Conservation (phyloP, 768 basidiomycete species). For the Naganishia onofrii region DNA sequence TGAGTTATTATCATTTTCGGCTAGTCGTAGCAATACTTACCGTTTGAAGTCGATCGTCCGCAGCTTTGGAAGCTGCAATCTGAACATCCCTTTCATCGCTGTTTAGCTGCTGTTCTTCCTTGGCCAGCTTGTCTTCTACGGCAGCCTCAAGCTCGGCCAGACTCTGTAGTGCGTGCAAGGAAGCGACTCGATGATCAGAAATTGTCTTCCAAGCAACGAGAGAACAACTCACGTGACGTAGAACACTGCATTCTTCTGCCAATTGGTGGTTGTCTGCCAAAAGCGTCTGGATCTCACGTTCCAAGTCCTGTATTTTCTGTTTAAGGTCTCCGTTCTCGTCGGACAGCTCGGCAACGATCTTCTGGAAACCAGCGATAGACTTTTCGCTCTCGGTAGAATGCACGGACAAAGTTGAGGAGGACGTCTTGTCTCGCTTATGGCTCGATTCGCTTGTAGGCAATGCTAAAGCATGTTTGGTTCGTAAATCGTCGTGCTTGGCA, state of each 20-base stretch:
- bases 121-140: conserved; percentile 24
- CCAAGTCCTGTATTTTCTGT: conserved; percentile 68
- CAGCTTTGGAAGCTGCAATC: background rate
- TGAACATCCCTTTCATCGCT: background rate
- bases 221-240: background rate
- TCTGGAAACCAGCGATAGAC: conserved; percentile 52
- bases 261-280: conserved; percentile 22
- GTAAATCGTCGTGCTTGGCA: conserved; percentile 22
- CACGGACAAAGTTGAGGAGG: conserved; percentile 36
- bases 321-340: conserved; percentile 67
- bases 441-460: conserved; percentile 3
- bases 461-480: conserved; percentile 18
- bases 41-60: conserved; percentile 2
- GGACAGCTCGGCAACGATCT: conserved; percentile 83
- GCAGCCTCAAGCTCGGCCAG: conserved; percentile 21
- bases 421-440: conserved; percentile 1
- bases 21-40: too few relatives aligned
- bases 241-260: conserved; percentile 3
- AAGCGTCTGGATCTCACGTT: conserved; percentile 60
- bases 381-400: conserved; percentile 40
- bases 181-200: background rate
- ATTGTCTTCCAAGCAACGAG: background rate
- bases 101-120: conserved; percentile 15
- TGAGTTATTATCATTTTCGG: too few relatives aligned
- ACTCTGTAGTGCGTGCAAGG: background rate